Conservation (phyloP, 805 yeast genomes). For the Ogataea paraovalis region DNA sequence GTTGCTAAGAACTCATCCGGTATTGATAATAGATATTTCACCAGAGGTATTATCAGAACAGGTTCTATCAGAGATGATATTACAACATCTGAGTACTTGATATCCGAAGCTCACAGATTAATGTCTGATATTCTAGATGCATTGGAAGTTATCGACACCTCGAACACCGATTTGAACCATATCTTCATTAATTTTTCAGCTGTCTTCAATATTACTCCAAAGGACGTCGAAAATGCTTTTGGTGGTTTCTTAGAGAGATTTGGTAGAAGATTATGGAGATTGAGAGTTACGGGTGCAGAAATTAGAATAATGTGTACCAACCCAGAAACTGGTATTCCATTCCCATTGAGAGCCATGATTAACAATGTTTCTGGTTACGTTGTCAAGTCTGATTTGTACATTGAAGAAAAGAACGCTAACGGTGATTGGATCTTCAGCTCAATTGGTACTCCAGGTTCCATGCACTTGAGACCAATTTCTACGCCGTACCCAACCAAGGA, state of each 20-base stretch:
- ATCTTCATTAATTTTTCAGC: conserved; percentile 96
- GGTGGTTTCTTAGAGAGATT: conserved; percentile 97
- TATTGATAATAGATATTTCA: conserved; percentile 91
- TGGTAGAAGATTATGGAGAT: conserved; percentile 94
- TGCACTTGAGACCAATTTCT: conserved; percentile 94
- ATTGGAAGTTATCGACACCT: conserved; percentile 87
- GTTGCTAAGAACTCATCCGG: conserved; percentile 85
- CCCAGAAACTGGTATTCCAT: conserved; percentile 78
- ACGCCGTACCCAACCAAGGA: conserved; percentile 98
- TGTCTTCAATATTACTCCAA: conserved; percentile 88
- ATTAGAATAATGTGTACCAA: conserved; percentile 94
- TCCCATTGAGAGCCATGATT: conserved; percentile 95
- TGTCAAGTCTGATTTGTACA: conserved; percentile 90
- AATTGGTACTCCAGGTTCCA: conserved; percentile 89
- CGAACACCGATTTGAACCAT: conserved; percentile 94
- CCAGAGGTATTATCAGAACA: conserved; percentile 95
- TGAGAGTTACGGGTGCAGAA: conserved; percentile 96
- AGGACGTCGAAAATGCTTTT: conserved; percentile 95
- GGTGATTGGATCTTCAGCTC: conserved; percentile 98
- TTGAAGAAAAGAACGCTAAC: conserved; percentile 85
- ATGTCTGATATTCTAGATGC: conserved; percentile 96
- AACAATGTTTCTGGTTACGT: conserved; percentile 97
- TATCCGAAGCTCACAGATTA: conserved; percentile 92
- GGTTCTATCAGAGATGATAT: conserved; percentile 93
- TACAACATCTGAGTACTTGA: conserved; percentile 87